A percentile compares a stretch with the other conserved stretches of the same genome.
Evolutionary conservation across 176 grass and related monocot species (phyloP).

Genomic region (Tillandsia leiboldiana): DNA sequence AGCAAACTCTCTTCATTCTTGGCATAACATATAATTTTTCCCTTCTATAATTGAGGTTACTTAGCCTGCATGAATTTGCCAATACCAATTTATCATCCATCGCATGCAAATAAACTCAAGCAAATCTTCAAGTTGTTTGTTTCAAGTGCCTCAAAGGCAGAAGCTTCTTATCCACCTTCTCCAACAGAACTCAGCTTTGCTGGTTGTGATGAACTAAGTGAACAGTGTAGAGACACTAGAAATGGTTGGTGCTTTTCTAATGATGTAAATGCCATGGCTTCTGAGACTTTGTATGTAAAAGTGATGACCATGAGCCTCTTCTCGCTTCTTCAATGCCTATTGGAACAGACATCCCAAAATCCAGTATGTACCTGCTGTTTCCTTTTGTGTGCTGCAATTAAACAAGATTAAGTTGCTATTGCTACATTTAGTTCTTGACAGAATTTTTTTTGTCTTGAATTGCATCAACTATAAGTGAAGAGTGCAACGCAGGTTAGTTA

Average conservation of each 20-base stretch:
- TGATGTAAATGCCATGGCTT: conserved; percentile 35
- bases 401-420: neutral
- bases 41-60: too few relatives aligned
- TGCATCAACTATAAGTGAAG: conserved; percentile 23
- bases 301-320: conserved; percentile 78
- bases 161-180: conserved; percentile 54
- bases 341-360: conserved; percentile 29
- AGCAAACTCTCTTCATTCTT: too few relatives aligned
- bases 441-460: conserved; percentile 11
- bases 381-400: conserved; percentile 22
- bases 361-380: conserved; percentile 38
- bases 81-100: too few relatives aligned
- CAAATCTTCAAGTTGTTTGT: too few relatives aligned
- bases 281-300: conserved; percentile 38
- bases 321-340: conserved; percentile 31
- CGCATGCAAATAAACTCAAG: too few relatives aligned
- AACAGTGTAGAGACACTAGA: conserved; percentile 17
- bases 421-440: neutral
- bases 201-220: conserved; percentile 19
- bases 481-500: conserved; percentile 13
- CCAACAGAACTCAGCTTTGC: conserved; percentile 38
- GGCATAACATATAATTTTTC: too few relatives aligned
- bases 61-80: too few relatives aligned
- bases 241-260: conserved; percentile 22
- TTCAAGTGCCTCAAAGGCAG: too few relatives aligned